Percentiles rank a stretch among this genome's conserved stretches.
Conservation (phyloP, 768 basidiomycete species). For the Leccinellum luteum region DNA sequence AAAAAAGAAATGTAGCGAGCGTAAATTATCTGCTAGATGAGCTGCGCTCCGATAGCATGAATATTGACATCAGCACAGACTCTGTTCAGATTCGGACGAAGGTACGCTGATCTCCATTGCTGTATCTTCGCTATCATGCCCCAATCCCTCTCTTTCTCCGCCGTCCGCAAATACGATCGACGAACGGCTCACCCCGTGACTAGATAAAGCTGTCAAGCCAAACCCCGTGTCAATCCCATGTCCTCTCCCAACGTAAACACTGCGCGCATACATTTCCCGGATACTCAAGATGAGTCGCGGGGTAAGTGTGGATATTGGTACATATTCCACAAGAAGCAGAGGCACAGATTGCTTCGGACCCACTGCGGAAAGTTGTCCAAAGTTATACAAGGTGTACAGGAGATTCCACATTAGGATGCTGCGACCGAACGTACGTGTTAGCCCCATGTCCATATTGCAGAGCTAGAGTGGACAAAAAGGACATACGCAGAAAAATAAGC, state of each 20-base stretch:
- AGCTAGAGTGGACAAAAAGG: background rate
- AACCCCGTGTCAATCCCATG: background rate
- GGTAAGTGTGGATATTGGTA: background rate
- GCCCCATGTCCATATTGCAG: background rate
- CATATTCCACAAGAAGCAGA: background rate
- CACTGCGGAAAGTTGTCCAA: rapidly evolving
- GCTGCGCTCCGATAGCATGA: too few relatives aligned
- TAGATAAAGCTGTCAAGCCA: background rate
- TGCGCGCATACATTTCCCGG: background rate
- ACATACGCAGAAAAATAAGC: too few relatives aligned
- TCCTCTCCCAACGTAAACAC: background rate
- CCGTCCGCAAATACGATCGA: too few relatives aligned
- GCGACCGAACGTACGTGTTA: background rate
- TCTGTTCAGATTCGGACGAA: too few relatives aligned
- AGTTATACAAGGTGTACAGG: background rate
- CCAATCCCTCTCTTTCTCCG: too few relatives aligned
- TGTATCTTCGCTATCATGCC: too few relatives aligned
- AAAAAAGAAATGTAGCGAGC: too few relatives aligned
- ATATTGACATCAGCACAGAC: too few relatives aligned
- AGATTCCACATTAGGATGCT: background rate
- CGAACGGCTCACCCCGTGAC: background rate
- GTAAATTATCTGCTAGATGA: too few relatives aligned
- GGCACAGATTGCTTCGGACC: background rate
- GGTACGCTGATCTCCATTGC: too few relatives aligned
- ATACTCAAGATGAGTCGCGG: background rate